Percentiles rank a stretch among this genome's conserved stretches.
Conservation (phyloP, 1,284 basidiomycete species). For the Moesziomyces sp. region DNA sequence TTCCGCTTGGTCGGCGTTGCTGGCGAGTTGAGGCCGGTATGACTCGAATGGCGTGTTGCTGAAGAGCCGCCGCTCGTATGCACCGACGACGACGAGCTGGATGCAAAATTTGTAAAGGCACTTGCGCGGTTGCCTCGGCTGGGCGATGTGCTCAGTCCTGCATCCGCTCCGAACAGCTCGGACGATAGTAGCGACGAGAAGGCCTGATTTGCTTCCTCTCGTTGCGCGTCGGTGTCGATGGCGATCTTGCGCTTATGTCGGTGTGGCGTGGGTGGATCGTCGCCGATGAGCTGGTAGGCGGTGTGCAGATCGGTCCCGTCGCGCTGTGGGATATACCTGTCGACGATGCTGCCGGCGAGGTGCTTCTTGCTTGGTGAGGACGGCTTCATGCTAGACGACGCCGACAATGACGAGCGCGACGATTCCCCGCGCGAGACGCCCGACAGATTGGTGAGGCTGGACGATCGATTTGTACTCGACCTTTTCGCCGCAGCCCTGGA, state of each 20-base stretch:
- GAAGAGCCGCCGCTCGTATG: conserved; percentile 48
- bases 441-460: conserved; percentile 38
- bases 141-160: conserved; percentile 20
- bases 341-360: conserved; percentile 33
- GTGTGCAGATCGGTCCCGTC: conserved; percentile 71
- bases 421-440: conserved; percentile 27
- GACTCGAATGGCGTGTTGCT: conserved; percentile 41
- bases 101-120: conserved; percentile 36
- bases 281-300: conserved; percentile 70
- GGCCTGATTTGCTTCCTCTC: conserved; percentile 69
- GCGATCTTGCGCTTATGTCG: conserved; percentile 58
- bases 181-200: conserved; percentile 71
- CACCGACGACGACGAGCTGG: conserved; percentile 39
- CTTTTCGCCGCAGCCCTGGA: conserved; percentile 23
- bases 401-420: conserved; percentile 22
- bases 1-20: conserved; percentile 69
- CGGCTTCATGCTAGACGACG: conserved; percentile 30
- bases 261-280: conserved; percentile 62
- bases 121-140: conserved; percentile 30
- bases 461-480: conserved; percentile 38
- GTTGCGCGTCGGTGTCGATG: conserved; percentile 61
- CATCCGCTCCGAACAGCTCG: conserved; percentile 70
- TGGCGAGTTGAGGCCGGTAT: conserved; percentile 40
- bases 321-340: conserved; percentile 71
- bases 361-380: conserved; percentile 33